phyloP scores from a whole-genome alignment of 352 stramenopile species.

The Aphanomyces astaci region DNA sequence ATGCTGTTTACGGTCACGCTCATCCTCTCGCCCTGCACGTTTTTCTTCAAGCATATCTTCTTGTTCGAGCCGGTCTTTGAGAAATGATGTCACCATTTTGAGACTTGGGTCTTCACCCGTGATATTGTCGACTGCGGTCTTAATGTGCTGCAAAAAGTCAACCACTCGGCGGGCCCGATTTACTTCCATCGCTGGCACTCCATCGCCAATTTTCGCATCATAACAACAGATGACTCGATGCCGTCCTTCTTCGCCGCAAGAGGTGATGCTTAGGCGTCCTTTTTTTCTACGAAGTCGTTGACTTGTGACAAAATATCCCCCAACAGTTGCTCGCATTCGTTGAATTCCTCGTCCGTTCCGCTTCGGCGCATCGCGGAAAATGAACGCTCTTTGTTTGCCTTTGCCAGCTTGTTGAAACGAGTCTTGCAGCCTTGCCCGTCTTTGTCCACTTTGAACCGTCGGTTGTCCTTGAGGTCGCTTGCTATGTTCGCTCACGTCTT shows the following conservation, averaged over 20 bases:
- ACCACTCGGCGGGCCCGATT: not conserved
- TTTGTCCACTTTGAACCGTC: too few species aligned
- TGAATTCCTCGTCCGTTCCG: not conserved
- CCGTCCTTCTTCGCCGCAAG: not conserved
- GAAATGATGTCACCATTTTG: not conserved
- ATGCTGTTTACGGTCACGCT: not conserved
- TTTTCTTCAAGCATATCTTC: not conserved
- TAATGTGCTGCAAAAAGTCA: not conserved
- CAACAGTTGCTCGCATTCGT: not conserved
- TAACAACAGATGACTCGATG: not conserved
- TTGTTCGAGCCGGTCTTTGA: not conserved
- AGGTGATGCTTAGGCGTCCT: not conserved
- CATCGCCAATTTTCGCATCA: not conserved
- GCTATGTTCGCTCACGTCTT: not conserved
- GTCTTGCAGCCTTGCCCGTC: not conserved
- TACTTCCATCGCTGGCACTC: not conserved
- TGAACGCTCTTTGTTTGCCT: not conserved
- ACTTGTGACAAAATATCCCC: not conserved
- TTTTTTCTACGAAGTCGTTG: not conserved
- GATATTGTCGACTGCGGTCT: not conserved
- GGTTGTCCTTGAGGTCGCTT: not conserved
- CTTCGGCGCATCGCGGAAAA: not conserved
- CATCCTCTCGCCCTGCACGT: not conserved
- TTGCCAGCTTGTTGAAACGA: not conserved
- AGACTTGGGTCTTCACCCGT: not conserved